These are phyloP conservation scores for Eimeria acervulina DNA, from an alignment of 169 alveolate species.

Conservation along the genomic window DNA sequence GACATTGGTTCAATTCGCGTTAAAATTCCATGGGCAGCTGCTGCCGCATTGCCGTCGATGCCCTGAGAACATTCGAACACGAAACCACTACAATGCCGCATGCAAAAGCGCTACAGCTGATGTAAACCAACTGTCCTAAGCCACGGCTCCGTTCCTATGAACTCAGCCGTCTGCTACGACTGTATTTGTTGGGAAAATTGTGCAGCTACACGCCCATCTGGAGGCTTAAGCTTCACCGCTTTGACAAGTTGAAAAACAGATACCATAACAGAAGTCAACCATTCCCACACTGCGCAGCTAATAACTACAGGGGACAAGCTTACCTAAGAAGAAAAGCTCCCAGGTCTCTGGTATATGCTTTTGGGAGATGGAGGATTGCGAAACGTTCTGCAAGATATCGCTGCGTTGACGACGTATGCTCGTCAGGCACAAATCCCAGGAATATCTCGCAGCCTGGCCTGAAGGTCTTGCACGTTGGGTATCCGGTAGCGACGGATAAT, in stretches of 20 bases:
- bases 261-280: background rate
- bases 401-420: background rate
- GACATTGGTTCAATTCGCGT: background rate
- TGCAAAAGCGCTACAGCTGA: background rate
- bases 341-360: background rate
- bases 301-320: background rate
- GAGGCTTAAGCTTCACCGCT: background rate
- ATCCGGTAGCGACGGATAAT: background rate
- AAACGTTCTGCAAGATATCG: conserved; percentile 7
- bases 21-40: conserved; percentile 33
- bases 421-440: background rate
- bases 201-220: background rate
- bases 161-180: background rate
- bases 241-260: background rate
- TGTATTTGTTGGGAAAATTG: background rate
- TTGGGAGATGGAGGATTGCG: background rate
- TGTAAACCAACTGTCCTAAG: background rate
- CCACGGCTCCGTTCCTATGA: background rate
- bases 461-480: background rate
- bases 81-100: background rate
- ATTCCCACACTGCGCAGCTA: background rate
- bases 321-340: background rate
- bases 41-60: conserved; percentile 57
- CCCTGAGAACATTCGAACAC: conserved; percentile 21
- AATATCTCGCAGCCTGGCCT: background rate